A percentile compares a stretch with the other conserved stretches of the same genome.
Evolutionary conservation across 2,329 filamentous ascomycete species (phyloP).

Genomic region (Fusarium beomiforme): DNA sequence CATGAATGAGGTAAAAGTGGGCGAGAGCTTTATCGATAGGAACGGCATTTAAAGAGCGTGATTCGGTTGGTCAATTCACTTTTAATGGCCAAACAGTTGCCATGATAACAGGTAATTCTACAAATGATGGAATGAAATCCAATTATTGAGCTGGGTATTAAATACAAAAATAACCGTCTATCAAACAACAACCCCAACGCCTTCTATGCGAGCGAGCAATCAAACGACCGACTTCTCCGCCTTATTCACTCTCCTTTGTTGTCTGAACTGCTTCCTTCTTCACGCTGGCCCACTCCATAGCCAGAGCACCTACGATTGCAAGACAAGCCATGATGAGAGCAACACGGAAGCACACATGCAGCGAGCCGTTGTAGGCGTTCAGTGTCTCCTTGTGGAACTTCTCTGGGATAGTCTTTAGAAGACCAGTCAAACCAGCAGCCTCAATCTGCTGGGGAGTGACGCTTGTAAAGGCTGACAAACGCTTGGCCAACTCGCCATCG

Average conservation of each 20-base stretch:
- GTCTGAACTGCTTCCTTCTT: not conserved
- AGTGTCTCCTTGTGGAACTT: conserved; percentile 18
- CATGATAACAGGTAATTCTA: not conserved
- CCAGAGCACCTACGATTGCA: conserved; percentile 57
- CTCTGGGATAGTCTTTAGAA: conserved; percentile 1
- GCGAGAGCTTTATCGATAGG: conserved; percentile 29
- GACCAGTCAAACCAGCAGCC: conserved; percentile 3
- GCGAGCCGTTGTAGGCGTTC: conserved; percentile 64
- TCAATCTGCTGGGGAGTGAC: conserved; percentile 19
- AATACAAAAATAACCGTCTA: not conserved
- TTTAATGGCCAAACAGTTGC: not conserved
- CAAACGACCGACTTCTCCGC: not conserved
- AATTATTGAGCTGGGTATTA: not conserved
- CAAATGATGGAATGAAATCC: not conserved
- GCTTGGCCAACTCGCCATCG: conserved; percentile 53
- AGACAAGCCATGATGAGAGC: conserved; percentile 59
- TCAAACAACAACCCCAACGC: not conserved
- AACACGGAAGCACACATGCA: conserved; percentile 65
- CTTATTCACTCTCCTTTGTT: not conserved
- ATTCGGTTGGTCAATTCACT: not conserved
- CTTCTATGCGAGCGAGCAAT: not conserved
- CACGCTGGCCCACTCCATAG: not conserved
- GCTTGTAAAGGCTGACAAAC: conserved; percentile 2
- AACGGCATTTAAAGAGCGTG: not conserved
- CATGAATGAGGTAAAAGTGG: conserved; percentile 31